Base-by-base conservation (phyloP, 345 rosid genomes). In the Erysimum cheiranthoides region DNA sequence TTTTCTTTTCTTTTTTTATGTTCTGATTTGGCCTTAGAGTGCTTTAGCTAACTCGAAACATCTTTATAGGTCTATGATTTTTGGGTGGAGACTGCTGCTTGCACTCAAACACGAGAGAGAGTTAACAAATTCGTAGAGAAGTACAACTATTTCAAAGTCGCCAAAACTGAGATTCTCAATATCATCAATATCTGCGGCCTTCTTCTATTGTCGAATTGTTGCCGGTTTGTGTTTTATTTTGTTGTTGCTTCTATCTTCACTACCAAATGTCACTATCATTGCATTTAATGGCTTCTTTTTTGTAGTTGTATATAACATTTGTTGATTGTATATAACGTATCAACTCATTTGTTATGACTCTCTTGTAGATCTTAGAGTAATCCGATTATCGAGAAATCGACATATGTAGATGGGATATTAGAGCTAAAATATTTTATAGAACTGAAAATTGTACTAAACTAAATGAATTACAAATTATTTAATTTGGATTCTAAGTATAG, bases 121-220 rank as follows among this genome's bases (percentile, higher is more conserved):
- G 77, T 94, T 27, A 61, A 65, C 18, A 81, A 73, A 70, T 86
- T 90, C 68, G 21, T 83, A 21, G 84, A 82, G 10, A 86, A 83
- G 78, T 79, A 86, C 72, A 85, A 85, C 75, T 81, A 61, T 46
- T 90, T 75, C 72, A 75, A 83, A 50, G 85, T 94, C 32, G 89
- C 97, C 1, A 89, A 92, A 83, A 90, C 93, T 43, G 95, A 92
- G 88, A 67, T 85, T 46, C 92, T 92, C 74, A 88, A 84, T 71
- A 85, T 92, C 71, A 78, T 89, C 78, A 87, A 92, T n/a, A n/a
- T 70, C 58, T 84, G 31, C 74, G 85, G 34, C 95, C 97, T 42
- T 58, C 84, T 70, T 65, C 81, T 61, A 54, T 76, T 6, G 93
- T 86, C 49, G 94, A 85, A 50, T 61, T 89, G 35, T 67, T 73